Evolutionary conservation across 129 eudicot genomes (phyloP).

Genomic region (Rutidosis leptorrhynchoides): DNA sequence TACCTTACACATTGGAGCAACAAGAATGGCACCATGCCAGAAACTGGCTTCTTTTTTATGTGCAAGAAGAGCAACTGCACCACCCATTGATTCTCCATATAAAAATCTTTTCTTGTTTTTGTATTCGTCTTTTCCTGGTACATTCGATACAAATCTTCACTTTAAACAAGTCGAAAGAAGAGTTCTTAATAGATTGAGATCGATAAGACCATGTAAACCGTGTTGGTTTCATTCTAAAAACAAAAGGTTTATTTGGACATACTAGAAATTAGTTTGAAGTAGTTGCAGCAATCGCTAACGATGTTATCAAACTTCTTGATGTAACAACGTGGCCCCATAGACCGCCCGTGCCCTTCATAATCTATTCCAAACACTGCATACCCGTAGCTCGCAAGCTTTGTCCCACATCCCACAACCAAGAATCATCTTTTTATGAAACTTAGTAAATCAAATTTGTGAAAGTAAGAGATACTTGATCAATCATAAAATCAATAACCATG

Average conservation of each 20-base stretch:
- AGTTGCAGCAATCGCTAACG: slow-evolving; percentile 60
- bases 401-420: slow-evolving; percentile 55
- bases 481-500: background rate
- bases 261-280: slow-evolving; percentile 73
- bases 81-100: slow-evolving; percentile 99
- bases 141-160: background rate
- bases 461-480: background rate
- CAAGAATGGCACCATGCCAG: slow-evolving; percentile 94
- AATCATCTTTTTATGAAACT: background rate
- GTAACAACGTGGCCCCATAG: slow-evolving; percentile 97
- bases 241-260: background rate
- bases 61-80: slow-evolving; percentile 79
- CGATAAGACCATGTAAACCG: background rate
- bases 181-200: background rate
- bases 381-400: slow-evolving; percentile 69
- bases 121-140: slow-evolving; percentile 61
- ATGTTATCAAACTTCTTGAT: slow-evolving; percentile 76
- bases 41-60: slow-evolving; percentile 74
- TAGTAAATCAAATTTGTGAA: background rate
- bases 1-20: slow-evolving; percentile 99
- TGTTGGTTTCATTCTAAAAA: background rate
- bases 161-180: background rate
- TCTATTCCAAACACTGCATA: slow-evolving; percentile 88
- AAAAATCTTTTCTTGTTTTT: slow-evolving; percentile 60
- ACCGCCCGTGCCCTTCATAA: slow-evolving; percentile 95